Evolutionary conservation across 148 eudicot species (phyloP), one percentile per base, ranked within the genome.

Genomic region (Dianthus caryophyllus): DNA sequence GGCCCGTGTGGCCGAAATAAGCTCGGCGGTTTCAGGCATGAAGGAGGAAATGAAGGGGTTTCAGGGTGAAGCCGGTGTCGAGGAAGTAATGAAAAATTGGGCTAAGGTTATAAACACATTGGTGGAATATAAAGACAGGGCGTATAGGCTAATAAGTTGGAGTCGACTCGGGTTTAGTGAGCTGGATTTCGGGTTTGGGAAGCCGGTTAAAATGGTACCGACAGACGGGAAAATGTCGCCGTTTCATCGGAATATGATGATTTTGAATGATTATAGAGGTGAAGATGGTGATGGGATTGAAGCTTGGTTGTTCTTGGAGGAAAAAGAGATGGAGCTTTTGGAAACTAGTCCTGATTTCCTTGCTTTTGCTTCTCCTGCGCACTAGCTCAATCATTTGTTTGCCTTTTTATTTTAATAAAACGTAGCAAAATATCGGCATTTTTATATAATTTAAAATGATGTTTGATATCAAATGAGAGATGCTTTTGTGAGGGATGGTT

Each of bases 281-380:
- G 17, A 27, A 9, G 15, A 14, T 67, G 71, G 36, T 17, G 33
- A 0, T 54, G 71, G 71, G 30, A 41, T 67, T 67, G 62, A 67
- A 67, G 71, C 59, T 0, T 67, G 71, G 71, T 67, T 67, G 31
- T 39, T 53, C 22, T 25, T 67, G 27, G 71, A 54, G 25, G 61
- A 54, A 13, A 54, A 38, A 2, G 48, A 67, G 8, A 67, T 67
- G 71, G 2, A 54, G 9, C 0, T 15, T 39, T 67, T 67, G 33
- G 71, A 67, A 22, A 38, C 51, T 14, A 39, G 9, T 7, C 50
- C 21, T 2, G 9, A 54, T 15, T 67, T 67, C 14, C 62, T 67
- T 24, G 31, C 61, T 38, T 67, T 67, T 67, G 62, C 71, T 54
- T 67, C 70, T 53, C 50, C 70, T 36, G 7, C 21, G 5, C 52